Base-by-base conservation (phyloP, 2,329 filamentous ascomycete genomes). In the Calonectria pseudoturangicola region DNA sequence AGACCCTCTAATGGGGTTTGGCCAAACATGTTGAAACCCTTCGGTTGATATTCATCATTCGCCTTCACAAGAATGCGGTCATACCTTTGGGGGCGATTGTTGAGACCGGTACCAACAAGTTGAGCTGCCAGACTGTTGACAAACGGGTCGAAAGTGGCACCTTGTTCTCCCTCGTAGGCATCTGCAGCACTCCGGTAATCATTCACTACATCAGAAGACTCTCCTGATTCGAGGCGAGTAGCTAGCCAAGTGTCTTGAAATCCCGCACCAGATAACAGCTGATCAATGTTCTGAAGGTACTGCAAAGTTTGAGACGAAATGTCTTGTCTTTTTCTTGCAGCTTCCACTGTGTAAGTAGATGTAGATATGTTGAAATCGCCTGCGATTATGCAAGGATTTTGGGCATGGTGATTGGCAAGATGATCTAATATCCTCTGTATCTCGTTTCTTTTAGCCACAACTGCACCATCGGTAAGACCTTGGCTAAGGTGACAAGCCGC, bases 351-450 rank as follows among this genome's bases (percentile, higher is more conserved):
- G 66, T 86, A 85, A 2, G 85, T 82, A 1, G 92, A 93, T 0
- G 91, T 92, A 8, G 88, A 85, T 28, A 93, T 83, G 76, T 93
- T 93, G 79, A 93, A 92, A 78, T 93, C 91, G 3, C 92, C 92
- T 0, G 89, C 89, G 25, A 94, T 76, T 4, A 93, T 83, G 85
- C 88, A 91, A 5, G 89, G 86, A 45, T 87, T 85, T 0, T 81
- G 68, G 1, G 82, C 74, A 58, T 90, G 88, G 0, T 82, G 76
- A 1, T 73, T 75, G 0, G 81, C 79, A 18, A 93, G 75, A 77
- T 91, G 82, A 9, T 80, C 80, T 2, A 89, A 77, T 1, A 93
- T 79, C 25, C 82, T 85, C 56, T 88, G 85, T 16, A 93, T 79
- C 75, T 93, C 91, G 0, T 83, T 81, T 74, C 87, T 89, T 80